These are phyloP conservation scores for Apiosordaria backusii DNA, from an alignment of 495 filamentous ascomycete genomes.

Conservation along the genomic window DNA sequence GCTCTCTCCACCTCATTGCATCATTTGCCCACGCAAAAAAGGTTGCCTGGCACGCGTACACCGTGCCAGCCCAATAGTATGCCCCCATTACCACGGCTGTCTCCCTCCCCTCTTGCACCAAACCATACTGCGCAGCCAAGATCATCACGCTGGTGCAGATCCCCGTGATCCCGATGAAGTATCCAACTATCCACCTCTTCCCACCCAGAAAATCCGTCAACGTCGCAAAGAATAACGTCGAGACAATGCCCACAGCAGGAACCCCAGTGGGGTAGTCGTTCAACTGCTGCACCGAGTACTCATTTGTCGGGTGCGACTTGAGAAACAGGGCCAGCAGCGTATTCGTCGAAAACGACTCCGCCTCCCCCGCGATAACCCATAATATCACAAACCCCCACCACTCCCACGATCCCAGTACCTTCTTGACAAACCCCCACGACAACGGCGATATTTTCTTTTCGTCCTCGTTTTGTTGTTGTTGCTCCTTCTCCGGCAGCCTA, in stretches of 20 bases:
- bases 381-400: constrained; percentile 52
- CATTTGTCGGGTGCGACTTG: constrained; percentile 30
- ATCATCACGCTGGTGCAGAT: constrained; percentile 49
- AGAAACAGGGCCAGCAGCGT: constrained; percentile 45
- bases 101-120: background rate
- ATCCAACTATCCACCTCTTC: constrained; percentile 50
- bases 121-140: constrained; percentile 31
- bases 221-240: constrained; percentile 55
- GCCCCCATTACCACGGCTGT: constrained; percentile 42
- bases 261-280: constrained; percentile 53
- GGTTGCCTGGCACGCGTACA: constrained; percentile 58
- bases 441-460: constrained; percentile 21
- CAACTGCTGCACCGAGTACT: constrained; percentile 45
- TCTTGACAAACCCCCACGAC: constrained; percentile 36
- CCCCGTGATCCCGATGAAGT: constrained; percentile 51
- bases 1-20: constrained; percentile 46
- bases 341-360: constrained; percentile 52
- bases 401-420: constrained; percentile 44
- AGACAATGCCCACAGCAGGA: constrained; percentile 49
- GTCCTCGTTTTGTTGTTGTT: background rate
- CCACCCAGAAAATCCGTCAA: constrained; percentile 51
- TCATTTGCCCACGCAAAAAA: constrained; percentile 65
- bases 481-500: background rate
- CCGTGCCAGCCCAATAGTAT: constrained; percentile 54
- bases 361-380: constrained; percentile 51